Evolutionary conservation across 768 basidiomycete species (phyloP).

Genomic region (Tulasnella sp.): DNA sequence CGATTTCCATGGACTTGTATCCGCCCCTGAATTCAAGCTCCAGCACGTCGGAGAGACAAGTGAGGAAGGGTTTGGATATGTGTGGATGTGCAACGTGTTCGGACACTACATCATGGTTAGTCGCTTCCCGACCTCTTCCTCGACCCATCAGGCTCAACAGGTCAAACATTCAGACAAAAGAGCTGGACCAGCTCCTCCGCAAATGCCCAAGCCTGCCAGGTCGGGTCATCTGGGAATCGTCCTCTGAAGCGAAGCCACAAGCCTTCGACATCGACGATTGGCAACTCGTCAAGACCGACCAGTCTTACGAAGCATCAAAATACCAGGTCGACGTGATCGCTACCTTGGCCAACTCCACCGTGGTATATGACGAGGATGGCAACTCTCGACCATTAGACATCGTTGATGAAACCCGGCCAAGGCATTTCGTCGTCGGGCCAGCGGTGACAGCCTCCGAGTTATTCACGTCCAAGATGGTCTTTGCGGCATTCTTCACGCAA

Average conservation of each 20-base stretch:
- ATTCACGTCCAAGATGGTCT: slow-evolving; percentile 39
- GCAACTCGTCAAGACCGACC: slow-evolving; percentile 58
- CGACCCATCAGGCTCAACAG: not conserved
- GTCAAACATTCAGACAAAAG: slow-evolving; percentile 51
- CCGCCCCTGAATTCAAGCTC: slow-evolving; percentile 52
- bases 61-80: slow-evolving; percentile 67
- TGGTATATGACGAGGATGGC: slow-evolving; percentile 31
- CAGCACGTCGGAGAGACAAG: slow-evolving; percentile 59
- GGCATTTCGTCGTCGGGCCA: slow-evolving; percentile 65
- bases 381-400: slow-evolving; percentile 41
- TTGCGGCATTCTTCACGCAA: slow-evolving; percentile 55
- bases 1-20: slow-evolving; percentile 47
- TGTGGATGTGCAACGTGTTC: slow-evolving; percentile 83
- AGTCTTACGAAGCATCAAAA: slow-evolving; percentile 68
- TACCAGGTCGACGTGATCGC: slow-evolving; percentile 72
- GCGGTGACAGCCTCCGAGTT: slow-evolving; percentile 62
- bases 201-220: slow-evolving; percentile 40
- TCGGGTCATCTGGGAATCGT: slow-evolving; percentile 77
- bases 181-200: slow-evolving; percentile 51
- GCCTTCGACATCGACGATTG: slow-evolving; percentile 63
- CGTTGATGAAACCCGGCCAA: slow-evolving; percentile 30
- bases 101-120: slow-evolving; percentile 74
- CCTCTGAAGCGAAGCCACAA: slow-evolving; percentile 54
- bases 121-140: slow-evolving; percentile 25
- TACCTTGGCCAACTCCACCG: slow-evolving; percentile 10